Conservation (phyloP, 495 filamentous ascomycete species). For the Friedmanniomyces endolithicus region DNA sequence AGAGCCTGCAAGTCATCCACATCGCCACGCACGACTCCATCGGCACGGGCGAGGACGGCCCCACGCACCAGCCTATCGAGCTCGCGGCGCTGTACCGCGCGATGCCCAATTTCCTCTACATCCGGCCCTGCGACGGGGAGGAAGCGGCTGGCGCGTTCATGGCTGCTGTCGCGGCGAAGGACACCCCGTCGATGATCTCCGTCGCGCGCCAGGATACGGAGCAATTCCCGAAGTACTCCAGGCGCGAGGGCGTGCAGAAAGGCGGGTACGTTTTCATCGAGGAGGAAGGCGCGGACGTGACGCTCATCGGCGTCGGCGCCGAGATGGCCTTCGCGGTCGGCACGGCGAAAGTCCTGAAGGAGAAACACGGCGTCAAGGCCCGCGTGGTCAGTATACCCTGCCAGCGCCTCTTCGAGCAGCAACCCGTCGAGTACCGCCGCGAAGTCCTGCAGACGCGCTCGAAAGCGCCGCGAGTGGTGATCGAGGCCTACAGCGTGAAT, state of each 20-base stretch:
- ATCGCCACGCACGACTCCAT: slow-evolving; percentile 50
- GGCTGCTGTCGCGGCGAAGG: slow-evolving; percentile 35
- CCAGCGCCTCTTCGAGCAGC: slow-evolving; percentile 41
- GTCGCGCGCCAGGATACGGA: slow-evolving; percentile 37
- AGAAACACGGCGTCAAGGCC: slow-evolving; percentile 30
- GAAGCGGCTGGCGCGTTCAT: slow-evolving; percentile 45
- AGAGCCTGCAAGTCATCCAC: slow-evolving; percentile 45
- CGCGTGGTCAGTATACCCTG: slow-evolving; percentile 46
- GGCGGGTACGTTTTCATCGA: slow-evolving; percentile 41
- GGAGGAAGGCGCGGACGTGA: slow-evolving; percentile 32
- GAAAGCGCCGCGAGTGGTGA: slow-evolving; percentile 37
- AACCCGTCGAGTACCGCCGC: slow-evolving; percentile 38
- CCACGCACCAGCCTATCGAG: slow-evolving; percentile 50
- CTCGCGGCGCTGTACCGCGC: slow-evolving; percentile 44
- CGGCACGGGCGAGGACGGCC: slow-evolving; percentile 47
- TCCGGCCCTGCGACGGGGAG: slow-evolving; percentile 45
- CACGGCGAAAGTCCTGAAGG: slow-evolving; percentile 24
- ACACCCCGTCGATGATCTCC: slow-evolving; percentile 38
- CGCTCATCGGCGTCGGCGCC: slow-evolving; percentile 39
- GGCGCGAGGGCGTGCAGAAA: slow-evolving; percentile 31
- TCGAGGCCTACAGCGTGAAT: slow-evolving; percentile 44
- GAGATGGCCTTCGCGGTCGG: slow-evolving; percentile 38
- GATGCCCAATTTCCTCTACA: slow-evolving; percentile 50
- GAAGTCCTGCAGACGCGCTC: slow-evolving; percentile 27
- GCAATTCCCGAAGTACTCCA: slow-evolving; percentile 32